Evolutionary conservation across 495 filamentous ascomycete genomes (phyloP).

Genomic region (Neurospora sp.): DNA sequence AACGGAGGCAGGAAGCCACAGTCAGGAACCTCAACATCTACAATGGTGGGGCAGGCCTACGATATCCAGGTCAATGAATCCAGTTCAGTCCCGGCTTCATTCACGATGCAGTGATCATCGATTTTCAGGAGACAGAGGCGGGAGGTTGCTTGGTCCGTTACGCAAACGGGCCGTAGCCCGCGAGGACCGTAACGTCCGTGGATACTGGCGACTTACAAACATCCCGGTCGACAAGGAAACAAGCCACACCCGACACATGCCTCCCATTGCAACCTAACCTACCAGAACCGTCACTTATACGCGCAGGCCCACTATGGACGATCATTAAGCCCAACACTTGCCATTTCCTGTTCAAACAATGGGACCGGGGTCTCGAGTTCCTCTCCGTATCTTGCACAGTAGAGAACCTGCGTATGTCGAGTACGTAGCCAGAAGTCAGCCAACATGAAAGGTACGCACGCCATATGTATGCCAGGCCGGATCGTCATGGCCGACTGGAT

Average conservation of each 20-base stretch:
- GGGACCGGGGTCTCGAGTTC: background rate
- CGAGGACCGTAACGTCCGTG: background rate
- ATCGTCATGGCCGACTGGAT: conserved; percentile 4
- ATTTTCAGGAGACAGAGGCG: background rate
- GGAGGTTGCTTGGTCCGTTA: background rate
- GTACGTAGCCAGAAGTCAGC: background rate
- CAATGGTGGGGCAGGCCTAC: background rate
- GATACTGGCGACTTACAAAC: background rate
- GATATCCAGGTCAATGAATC: background rate
- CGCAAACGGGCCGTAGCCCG: background rate
- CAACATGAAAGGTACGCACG: background rate
- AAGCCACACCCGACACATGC: background rate
- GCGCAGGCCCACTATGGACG: background rate
- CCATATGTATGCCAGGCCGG: background rate
- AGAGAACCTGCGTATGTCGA: background rate
- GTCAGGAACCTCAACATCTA: background rate
- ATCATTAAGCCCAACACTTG: background rate
- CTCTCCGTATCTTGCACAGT: background rate
- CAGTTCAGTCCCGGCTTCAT: background rate
- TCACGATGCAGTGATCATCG: background rate
- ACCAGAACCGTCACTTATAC: background rate
- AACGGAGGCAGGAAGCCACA: background rate
- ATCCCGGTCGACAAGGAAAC: background rate
- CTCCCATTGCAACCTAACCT: background rate
- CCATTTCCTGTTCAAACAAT: background rate